Percentiles rank a stretch among this genome's conserved stretches.
Evolutionary conservation across 1,139 yeast species (phyloP).

Genomic region (Entelexis paramagnoliae): DNA sequence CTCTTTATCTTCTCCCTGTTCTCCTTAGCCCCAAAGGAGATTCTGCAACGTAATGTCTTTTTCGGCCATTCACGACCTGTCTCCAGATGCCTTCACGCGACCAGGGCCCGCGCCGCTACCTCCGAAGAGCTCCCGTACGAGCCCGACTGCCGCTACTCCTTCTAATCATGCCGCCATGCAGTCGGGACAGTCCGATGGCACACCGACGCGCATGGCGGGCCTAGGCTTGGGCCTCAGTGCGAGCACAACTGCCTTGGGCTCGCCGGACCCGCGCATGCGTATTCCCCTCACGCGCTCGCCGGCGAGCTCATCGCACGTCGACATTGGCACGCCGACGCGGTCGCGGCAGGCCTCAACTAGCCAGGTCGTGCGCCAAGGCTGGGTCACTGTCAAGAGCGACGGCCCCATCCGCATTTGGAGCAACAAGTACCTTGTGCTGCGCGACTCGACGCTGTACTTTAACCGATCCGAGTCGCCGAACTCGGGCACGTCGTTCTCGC

Average conservation of each 20-base stretch:
- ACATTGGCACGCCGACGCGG: slow-evolving; percentile 1
- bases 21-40: not conserved
- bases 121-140: slow-evolving; percentile 23
- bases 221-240: slow-evolving; percentile 11
- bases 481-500: slow-evolving; percentile 33
- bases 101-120: slow-evolving; percentile 38
- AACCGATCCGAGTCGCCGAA: slow-evolving; percentile 51
- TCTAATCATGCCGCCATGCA: not conserved
- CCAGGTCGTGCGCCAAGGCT: slow-evolving; percentile 42
- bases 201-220: not conserved
- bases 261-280: slow-evolving; percentile 12
- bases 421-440: slow-evolving; percentile 66
- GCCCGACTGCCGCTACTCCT: slow-evolving; percentile 1
- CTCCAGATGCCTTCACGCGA: slow-evolving; percentile 31
- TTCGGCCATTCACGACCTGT: slow-evolving; percentile 18
- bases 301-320: not conserved
- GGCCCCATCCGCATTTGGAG: slow-evolving; percentile 75
- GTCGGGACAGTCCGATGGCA: not conserved
- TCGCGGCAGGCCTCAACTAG: not conserved
- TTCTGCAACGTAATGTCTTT: slow-evolving; percentile 12
- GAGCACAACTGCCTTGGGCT: slow-evolving; percentile 6
- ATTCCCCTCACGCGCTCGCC: slow-evolving; percentile 1
- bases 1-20: not conserved
- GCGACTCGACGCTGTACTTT: slow-evolving; percentile 64
- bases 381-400: slow-evolving; percentile 89